Evolutionary conservation across 1,284 basidiomycete species (phyloP).

Genomic region (Inonotus hispidus): DNA sequence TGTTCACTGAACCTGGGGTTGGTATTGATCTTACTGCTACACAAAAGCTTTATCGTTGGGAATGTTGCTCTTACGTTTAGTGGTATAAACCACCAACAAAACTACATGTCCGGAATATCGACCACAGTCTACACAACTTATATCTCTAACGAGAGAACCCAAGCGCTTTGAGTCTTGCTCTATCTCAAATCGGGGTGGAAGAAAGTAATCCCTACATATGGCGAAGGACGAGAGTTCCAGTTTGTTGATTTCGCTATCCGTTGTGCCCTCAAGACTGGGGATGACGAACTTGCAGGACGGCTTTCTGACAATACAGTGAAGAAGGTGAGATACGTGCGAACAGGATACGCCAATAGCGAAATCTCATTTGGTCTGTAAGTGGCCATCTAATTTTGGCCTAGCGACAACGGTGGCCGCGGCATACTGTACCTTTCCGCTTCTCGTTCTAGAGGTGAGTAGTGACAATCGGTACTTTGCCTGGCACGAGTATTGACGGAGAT

Average conservation of each 20-base stretch:
- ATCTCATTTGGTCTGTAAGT: neutral
- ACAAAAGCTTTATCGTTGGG: too few relatives aligned
- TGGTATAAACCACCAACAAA: conserved; percentile 12
- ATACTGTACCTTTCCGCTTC: conserved; percentile 5
- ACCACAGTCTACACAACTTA: conserved; percentile 15
- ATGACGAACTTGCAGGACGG: neutral
- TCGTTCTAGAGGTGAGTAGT: conserved; percentile 6
- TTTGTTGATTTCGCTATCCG: conserved; percentile 13
- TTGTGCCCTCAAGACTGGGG: conserved; percentile 8
- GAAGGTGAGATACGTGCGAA: neutral
- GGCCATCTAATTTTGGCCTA: conserved; percentile 5
- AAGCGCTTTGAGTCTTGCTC: conserved; percentile 2
- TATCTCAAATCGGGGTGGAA: conserved; percentile 8
- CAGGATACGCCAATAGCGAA: too few relatives aligned
- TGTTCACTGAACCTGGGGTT: conserved; percentile 12
- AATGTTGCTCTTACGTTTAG: neutral
- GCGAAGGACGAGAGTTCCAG: conserved; percentile 11
- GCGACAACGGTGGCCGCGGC: conserved; percentile 4
- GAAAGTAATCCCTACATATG: conserved; percentile 2
- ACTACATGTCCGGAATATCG: conserved; percentile 11
- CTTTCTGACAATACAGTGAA: conserved; percentile 14
- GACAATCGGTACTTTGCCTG: neutral
- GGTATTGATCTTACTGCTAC: neutral
- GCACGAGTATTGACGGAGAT: neutral
- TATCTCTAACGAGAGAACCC: conserved; percentile 10